Evolutionary conservation across 2,329 filamentous ascomycete genomes (phyloP), one percentile per base, ranked within the genome.

Genomic region (Cladobotryum protrusum): DNA sequence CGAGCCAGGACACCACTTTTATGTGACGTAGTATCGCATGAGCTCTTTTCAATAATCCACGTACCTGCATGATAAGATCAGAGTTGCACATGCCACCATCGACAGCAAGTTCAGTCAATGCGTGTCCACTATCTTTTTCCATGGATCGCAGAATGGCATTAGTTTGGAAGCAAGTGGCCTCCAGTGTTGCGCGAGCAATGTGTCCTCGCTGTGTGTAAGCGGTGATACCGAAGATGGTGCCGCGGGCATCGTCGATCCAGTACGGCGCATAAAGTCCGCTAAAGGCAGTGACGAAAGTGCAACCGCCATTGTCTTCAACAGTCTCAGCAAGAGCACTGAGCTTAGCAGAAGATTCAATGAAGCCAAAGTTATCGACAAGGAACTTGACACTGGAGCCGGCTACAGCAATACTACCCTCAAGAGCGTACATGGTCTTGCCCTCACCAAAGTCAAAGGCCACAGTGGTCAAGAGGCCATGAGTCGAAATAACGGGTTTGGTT

Each of bases 61-160:
- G 47, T 59, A 66, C 64, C 79, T 81, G 87, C 87, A 91, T 91
- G 68, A 84, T 86, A 49, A 91, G 76, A 63, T 87, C 83, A 9
- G 85, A 87, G 63, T 88, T 89, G 63, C 81, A 86, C 86, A 91
- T 89, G 61, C 87, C 87, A 52, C 87, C 87, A 61, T 91, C 87
- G n/a, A 91, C 87, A 34, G 84, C 83, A n/a, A 91, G 74, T 65
- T 87, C 82, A 33, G 79, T 76, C 45, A 91, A 72, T 48, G 78
- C 77, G 61, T 88, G 81, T n/a, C 85, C 85, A 52, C 82, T 86
- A 69, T 91, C 87, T 65, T 85, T 85, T 63, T 85, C 84, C 86
- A 91, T 91, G 47, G 87, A 84, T 60, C 87, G 81, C 24, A 91
- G 76, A 55, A 91, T 90, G 18, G 87, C 87, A 66, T 87, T 89